Conservation (phyloP, 2,329 filamentous ascomycete species). For the Xylariaceae sp. region DNA sequence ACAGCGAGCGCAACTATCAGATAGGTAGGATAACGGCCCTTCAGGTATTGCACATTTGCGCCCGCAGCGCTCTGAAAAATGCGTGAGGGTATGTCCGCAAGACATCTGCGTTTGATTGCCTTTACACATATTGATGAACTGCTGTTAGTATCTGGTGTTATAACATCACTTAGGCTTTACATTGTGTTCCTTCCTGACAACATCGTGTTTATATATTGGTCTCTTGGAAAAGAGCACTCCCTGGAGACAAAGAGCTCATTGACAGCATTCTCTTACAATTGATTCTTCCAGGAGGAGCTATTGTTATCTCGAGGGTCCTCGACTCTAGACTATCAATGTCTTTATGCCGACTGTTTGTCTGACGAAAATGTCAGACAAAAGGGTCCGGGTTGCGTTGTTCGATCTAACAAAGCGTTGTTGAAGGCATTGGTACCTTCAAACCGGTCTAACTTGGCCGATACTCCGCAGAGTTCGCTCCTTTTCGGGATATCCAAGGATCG, state of each 20-base stretch:
- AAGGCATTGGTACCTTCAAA: no score
- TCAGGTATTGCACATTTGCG: slow-evolving; percentile 4
- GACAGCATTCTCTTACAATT: not conserved
- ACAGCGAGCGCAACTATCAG: slow-evolving; percentile 44
- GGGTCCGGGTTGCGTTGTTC: no score
- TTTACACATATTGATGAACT: slow-evolving; percentile 28
- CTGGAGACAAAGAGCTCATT: not conserved
- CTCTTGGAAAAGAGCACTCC: not conserved
- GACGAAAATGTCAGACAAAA: not conserved
- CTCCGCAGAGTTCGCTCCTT: no score
- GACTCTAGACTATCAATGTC: not conserved
- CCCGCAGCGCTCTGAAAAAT: slow-evolving; percentile 19
- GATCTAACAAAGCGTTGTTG: no score
- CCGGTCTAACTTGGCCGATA: no score
- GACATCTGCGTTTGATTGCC: slow-evolving; percentile 28
- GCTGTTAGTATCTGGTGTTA: not conserved
- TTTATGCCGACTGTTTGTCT: not conserved
- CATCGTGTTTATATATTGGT: not conserved
- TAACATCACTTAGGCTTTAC: not conserved
- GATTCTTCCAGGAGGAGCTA: not conserved
- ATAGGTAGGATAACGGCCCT: slow-evolving; percentile 28
- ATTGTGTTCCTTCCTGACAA: no score
- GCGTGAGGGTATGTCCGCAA: slow-evolving; percentile 31
- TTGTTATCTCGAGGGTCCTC: not conserved
- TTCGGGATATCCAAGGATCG: not conserved